Evolutionary conservation across 305 asterid species (phyloP).

Genomic region (Fraxinus sp.): DNA sequence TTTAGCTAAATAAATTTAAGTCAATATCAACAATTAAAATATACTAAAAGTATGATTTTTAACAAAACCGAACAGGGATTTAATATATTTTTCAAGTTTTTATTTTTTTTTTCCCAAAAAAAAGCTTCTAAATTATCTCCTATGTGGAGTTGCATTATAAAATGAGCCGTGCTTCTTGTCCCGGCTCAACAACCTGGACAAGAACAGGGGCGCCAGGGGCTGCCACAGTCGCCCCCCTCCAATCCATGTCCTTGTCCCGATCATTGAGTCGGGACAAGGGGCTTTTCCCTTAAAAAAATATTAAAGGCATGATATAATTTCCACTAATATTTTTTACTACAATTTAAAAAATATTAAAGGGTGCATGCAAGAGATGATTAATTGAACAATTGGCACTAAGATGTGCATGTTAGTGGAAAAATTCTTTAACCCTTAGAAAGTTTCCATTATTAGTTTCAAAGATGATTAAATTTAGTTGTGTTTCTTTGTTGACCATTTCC

Average conservation of each 20-base stretch:
- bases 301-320: constrained; percentile 4
- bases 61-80: no score
- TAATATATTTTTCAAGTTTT: no score
- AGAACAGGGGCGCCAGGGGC: no score
- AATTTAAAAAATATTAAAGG: constrained; percentile 1
- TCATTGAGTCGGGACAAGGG: no score
- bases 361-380: not conserved
- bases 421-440: not conserved
- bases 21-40: no score
- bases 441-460: not conserved
- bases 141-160: not conserved
- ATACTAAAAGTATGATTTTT: no score
- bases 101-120: not conserved
- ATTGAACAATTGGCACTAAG: constrained; percentile 3
- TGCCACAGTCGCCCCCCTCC: no score
- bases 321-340: constrained; percentile 17
- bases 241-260: no score
- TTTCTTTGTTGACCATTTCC: not conserved
- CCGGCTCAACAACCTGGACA: no score
- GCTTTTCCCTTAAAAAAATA: not conserved
- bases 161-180: no score
- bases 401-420: constrained; percentile 22
- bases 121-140: not conserved
- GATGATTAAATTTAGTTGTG: not conserved
- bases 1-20: no score